Conservation (phyloP, 2,329 filamentous ascomycete genomes). For the Clarireedia sp. region DNA sequence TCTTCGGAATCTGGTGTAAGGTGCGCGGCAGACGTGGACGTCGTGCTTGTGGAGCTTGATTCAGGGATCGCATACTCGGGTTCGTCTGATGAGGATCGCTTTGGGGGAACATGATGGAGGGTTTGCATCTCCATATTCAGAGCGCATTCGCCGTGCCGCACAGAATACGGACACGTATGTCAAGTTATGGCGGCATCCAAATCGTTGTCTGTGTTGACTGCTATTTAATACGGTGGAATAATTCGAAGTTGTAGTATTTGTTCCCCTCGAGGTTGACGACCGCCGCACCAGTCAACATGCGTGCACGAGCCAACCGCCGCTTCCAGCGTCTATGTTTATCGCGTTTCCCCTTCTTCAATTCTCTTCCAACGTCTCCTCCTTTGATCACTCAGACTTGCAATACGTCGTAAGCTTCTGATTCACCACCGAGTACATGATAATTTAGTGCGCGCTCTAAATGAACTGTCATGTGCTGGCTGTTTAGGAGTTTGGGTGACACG, state of each 20-base stretch:
- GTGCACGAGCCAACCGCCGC: background rate
- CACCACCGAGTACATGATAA: too few species aligned
- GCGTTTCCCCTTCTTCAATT: background rate
- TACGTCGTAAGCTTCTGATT: too few species aligned
- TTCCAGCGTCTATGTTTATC: background rate
- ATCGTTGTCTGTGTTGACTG: too few species aligned
- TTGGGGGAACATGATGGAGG: conserved; percentile 1
- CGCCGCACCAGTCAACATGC: background rate
- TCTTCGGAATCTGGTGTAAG: background rate
- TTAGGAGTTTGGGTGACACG: too few species aligned
- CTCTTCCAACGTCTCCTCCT: background rate
- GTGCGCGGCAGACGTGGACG: conserved; percentile 4
- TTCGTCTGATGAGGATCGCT: background rate
- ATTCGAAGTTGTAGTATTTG: too few species aligned
- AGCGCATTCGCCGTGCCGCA: background rate
- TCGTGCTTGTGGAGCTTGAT: conserved; percentile 14
- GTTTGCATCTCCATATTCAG: conserved; percentile 11
- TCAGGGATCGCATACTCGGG: conserved; percentile 11
- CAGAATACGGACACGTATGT: background rate
- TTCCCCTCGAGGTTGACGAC: too few species aligned
- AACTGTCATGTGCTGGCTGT: too few species aligned
- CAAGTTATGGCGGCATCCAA: too few species aligned
- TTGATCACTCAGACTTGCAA: background rate
- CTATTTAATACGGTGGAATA: too few species aligned
- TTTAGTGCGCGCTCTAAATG: too few species aligned